Conservation (phyloP, 2,329 filamentous ascomycete genomes). For the Scytalidium lignicola region DNA sequence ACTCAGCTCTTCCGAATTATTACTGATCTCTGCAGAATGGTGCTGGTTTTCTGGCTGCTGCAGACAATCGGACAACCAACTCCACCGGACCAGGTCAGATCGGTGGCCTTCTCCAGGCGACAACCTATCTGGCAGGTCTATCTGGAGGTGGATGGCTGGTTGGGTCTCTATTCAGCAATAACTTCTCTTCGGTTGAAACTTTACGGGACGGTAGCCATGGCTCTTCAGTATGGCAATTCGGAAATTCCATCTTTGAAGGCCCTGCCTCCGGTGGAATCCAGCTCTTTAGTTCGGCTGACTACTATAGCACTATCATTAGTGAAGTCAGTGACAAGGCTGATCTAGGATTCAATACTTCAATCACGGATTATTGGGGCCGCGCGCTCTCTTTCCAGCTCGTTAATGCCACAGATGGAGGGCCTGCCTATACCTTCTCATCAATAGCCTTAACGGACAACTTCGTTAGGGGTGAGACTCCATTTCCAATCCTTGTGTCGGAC, state of each 20-base stretch:
- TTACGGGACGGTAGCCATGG: slow-evolving; percentile 43
- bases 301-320: slow-evolving; percentile 55
- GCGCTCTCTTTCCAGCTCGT: slow-evolving; percentile 83
- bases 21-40: slow-evolving; percentile 45
- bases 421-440: slow-evolving; percentile 76
- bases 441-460: slow-evolving; percentile 63
- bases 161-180: slow-evolving; percentile 72
- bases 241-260: slow-evolving; percentile 55
- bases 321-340: slow-evolving; percentile 56
- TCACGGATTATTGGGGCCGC: slow-evolving; percentile 88
- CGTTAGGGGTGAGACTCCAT: slow-evolving; percentile 55
- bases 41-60: slow-evolving; percentile 72
- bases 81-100: slow-evolving; percentile 61
- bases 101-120: slow-evolving; percentile 73
- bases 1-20: too few relatives aligned
- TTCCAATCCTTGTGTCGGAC: slow-evolving; percentile 70
- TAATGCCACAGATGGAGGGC: slow-evolving; percentile 68
- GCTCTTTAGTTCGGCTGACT: slow-evolving; percentile 50
- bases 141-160: slow-evolving; percentile 83
- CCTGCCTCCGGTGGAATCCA: slow-evolving; percentile 46
- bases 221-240: slow-evolving; percentile 55
- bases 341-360: slow-evolving; percentile 61
- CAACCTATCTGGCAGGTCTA: slow-evolving; percentile 76
- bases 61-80: slow-evolving; percentile 65
- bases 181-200: slow-evolving; percentile 65